phyloP scores from a whole-genome alignment of 148 eudicot genomes.

The Rhododendron vialii region DNA sequence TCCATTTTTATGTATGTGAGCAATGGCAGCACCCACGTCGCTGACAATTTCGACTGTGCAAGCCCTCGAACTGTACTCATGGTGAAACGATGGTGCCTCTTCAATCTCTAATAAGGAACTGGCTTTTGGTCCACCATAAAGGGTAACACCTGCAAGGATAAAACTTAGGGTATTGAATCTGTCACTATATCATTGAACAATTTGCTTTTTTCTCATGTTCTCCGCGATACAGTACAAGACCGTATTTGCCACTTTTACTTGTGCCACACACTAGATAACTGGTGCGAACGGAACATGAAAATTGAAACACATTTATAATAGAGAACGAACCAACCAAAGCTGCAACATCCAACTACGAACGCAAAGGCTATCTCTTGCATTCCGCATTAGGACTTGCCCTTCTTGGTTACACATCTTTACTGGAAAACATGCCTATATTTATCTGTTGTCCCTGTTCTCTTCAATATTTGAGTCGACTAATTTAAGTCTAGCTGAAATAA shows the following conservation, averaged over 20 bases:
- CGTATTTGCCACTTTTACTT: background rate
- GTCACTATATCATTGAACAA: background rate
- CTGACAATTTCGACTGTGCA: slow-evolving; percentile 82
- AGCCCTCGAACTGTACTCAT: slow-evolving; percentile 70
- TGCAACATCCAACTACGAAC: background rate
- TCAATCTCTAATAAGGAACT: slow-evolving; percentile 42
- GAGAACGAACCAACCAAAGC: background rate
- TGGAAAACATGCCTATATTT: background rate
- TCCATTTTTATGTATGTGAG: slow-evolving; percentile 80
- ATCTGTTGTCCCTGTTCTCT: background rate
- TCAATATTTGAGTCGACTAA: background rate
- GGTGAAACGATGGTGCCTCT: slow-evolving; percentile 58
- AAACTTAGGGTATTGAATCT: background rate
- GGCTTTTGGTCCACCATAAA: slow-evolving; percentile 82
- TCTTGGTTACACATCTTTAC: background rate
- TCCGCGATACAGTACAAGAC: background rate
- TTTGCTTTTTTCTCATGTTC: background rate
- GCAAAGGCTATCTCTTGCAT: background rate
- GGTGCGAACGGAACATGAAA: background rate
- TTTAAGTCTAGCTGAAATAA: background rate
- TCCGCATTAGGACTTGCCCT: background rate
- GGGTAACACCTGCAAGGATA: slow-evolving; percentile 60
- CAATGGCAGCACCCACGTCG: slow-evolving; percentile 75
- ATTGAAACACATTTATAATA: background rate
- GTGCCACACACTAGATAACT: background rate